Conservation (phyloP, 805 yeast species). For the Kazachstania taianensis region DNA sequence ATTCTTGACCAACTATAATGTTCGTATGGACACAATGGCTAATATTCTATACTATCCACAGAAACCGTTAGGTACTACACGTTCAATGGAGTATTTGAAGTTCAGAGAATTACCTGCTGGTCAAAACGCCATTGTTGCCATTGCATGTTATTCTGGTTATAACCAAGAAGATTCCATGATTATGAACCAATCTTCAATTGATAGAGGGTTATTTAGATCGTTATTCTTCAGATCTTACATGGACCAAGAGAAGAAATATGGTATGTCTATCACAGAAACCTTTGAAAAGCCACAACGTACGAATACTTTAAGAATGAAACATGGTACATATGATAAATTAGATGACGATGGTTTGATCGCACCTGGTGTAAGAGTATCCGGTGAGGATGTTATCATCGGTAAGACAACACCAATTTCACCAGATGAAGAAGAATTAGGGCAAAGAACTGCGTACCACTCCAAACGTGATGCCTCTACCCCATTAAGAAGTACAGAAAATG, state of each 20-base stretch:
- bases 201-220: conserved; percentile 91
- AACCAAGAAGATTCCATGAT: conserved; percentile 99
- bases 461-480: conserved; percentile 99
- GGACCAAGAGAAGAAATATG: conserved; percentile 97
- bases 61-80: conserved; percentile 94
- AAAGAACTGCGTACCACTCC: conserved; percentile 95
- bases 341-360: conserved; percentile 98
- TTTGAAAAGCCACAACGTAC: conserved; percentile 95
- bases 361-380: conserved; percentile 97
- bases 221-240: conserved; percentile 93
- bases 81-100: conserved; percentile 94
- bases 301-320: conserved; percentile 89
- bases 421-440: conserved; percentile 96
- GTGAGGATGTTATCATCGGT: conserved; percentile 97
- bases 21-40: conserved; percentile 99
- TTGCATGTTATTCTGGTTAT: conserved; percentile 95
- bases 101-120: conserved; percentile 98
- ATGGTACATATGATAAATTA: conserved; percentile 94
- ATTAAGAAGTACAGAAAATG: conserved; percentile 89
- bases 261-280: conserved; percentile 96
- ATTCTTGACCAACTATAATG: conserved; percentile 85
- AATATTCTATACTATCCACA: conserved; percentile 95
- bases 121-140: conserved; percentile 96
- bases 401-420: conserved; percentile 99
- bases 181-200: conserved; percentile 97